These are phyloP conservation scores for Xerocomellus chrysenteron DNA, from an alignment of 768 basidiomycete genomes.

Conservation along the genomic window DNA sequence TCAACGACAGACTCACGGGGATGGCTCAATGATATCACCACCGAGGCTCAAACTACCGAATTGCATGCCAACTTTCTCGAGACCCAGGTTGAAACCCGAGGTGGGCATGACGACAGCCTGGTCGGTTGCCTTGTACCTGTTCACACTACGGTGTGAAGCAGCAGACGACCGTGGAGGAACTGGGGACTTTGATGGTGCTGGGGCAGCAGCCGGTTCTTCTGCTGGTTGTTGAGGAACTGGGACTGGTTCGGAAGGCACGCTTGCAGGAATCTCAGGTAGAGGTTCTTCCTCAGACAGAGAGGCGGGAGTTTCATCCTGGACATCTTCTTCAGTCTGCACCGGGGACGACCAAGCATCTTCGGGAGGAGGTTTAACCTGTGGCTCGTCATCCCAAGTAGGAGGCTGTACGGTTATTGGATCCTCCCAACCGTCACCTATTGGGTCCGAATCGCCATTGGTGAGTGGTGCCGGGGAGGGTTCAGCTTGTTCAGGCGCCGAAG, in stretches of 20 bases:
- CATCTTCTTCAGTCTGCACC: slow-evolving; percentile 27
- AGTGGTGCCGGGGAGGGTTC: slow-evolving; percentile 30
- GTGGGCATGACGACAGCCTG: slow-evolving; percentile 82
- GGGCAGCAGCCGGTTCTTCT: slow-evolving; percentile 31
- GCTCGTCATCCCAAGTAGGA: slow-evolving; percentile 73
- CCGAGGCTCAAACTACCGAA: slow-evolving; percentile 82
- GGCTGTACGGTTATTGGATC: slow-evolving; percentile 70
- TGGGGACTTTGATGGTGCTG: slow-evolving; percentile 39
- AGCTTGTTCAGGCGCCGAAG: slow-evolving; percentile 24
- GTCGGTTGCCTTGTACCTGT: slow-evolving; percentile 70
- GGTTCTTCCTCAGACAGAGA: slow-evolving; percentile 36
- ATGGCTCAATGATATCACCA: slow-evolving; percentile 60
- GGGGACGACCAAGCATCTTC: slow-evolving; percentile 35
- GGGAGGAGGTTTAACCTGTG: slow-evolving; percentile 37
- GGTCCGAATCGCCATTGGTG: slow-evolving; percentile 35
- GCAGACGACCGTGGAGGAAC: slow-evolving; percentile 53
- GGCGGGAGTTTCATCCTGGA: slow-evolving; percentile 15
- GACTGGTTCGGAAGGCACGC: slow-evolving; percentile 20
- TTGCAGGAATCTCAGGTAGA: slow-evolving; percentile 17
- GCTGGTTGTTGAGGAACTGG: slow-evolving; percentile 13
- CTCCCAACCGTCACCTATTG: slow-evolving; percentile 54
- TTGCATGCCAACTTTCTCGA: slow-evolving; percentile 87
- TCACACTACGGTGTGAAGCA: slow-evolving; percentile 53
- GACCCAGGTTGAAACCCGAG: slow-evolving; percentile 51
- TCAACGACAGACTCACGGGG: slow-evolving; percentile 40